These are phyloP conservation scores for Penicillium lividum DNA, from an alignment of 495 filamentous ascomycete genomes.

Conservation along the genomic window DNA sequence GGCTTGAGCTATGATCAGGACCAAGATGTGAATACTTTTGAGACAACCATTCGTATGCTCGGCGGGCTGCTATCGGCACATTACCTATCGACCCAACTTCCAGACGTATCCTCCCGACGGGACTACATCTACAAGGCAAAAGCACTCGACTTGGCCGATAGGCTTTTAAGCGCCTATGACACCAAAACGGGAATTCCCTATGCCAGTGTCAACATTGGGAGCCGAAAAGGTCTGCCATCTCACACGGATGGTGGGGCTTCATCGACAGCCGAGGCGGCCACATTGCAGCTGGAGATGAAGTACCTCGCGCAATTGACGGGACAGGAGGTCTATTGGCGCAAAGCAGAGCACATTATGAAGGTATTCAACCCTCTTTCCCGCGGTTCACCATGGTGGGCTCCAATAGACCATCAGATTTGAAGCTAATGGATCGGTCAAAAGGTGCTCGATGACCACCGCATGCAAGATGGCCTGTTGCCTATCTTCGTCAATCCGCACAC, in stretches of 20 bases:
- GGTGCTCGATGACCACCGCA: constrained; percentile 71
- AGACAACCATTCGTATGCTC: constrained; percentile 88
- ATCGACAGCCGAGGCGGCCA: constrained; percentile 81
- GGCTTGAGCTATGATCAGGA: constrained; percentile 74
- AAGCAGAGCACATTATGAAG: constrained; percentile 78
- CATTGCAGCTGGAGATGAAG: constrained; percentile 85
- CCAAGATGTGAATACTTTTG: constrained; percentile 86
- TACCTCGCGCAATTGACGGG: constrained; percentile 83
- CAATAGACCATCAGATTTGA: too few species aligned
- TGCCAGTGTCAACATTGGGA: constrained; percentile 75
- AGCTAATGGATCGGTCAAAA: too few species aligned
- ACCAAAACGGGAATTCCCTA: constrained; percentile 75
- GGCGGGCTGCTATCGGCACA: constrained; percentile 83
- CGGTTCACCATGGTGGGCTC: too few species aligned
- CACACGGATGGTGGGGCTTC: constrained; percentile 77
- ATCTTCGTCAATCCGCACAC: constrained; percentile 73
- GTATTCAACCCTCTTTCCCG: constrained; percentile 8
- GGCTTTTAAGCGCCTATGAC: constrained; percentile 74
- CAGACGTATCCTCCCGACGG: constrained; percentile 55
- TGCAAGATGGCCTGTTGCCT: constrained; percentile 72
- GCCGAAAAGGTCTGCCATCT: constrained; percentile 62
- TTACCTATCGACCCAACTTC: constrained; percentile 68
- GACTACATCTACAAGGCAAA: constrained; percentile 84
- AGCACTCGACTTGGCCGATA: constrained; percentile 77
- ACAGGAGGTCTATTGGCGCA: constrained; percentile 77